Evolutionary conservation across 192 early-diverging fungal species (phyloP), one percentile per base, ranked within the genome.

Genomic region (Helicostylum pulchrum): DNA sequence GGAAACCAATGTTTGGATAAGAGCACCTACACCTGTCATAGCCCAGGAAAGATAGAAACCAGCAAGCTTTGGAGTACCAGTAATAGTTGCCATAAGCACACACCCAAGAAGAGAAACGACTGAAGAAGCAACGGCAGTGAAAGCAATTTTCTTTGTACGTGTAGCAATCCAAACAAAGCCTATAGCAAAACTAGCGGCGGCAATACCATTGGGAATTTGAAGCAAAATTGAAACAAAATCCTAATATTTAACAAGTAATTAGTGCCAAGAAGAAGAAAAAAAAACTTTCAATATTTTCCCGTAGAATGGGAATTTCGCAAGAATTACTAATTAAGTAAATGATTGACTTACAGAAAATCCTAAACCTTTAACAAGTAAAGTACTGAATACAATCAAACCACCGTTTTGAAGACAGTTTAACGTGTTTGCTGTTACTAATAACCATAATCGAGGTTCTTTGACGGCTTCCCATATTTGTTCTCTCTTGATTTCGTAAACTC

Each of bases 391-490:
- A 15, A 55, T 72, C 19, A 72, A 39, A 5, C 34, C 70, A 51
- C 64, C 61, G 30, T 72, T 72, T 17, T 50, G 52, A 10, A 72
- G 34, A 11, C 55, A 62, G 47, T 46, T 43, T 0, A 65, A 21
- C 17, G 63, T 4, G 4, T 21, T 46, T n/a, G 32, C 31, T 0
- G 57, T 14, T 15, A 43, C 52, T 9, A 54, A 50, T 8, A 51
- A 10, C 65, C 65, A 72, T 21, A 66, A 50, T 9, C 65, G 59
- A 3, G 65, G 61, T 51, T 72, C 71, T 20, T 36, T 54, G 5
- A 72, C 7, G 20, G 53, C 52, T 57, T 72, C 71, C 50, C 56
- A 63, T 2, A 67, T 55, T 62, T 72, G 71, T 0, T 66, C 20
- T 0, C 46, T 23, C 19, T 58, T 63, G 14, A 72, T 42, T 8